Percentiles rank a stretch among this genome's conserved stretches.
phyloP scores from a whole-genome alignment of 768 basidiomycete species.

The Suillus decipiens region DNA sequence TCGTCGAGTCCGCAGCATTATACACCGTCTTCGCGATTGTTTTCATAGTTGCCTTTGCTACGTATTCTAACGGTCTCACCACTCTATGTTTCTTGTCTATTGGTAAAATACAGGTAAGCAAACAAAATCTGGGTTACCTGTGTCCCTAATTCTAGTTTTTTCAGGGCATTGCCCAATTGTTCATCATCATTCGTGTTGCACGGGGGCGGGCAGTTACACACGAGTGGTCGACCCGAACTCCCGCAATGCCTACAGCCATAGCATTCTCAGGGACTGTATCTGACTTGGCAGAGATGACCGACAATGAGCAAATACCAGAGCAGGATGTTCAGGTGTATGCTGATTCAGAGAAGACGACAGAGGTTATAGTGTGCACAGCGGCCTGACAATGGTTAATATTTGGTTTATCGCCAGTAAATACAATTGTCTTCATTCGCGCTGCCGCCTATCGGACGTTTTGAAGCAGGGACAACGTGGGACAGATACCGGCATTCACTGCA shows the following conservation, averaged over 20 bases:
- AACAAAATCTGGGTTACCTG: no score
- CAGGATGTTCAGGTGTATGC: not conserved
- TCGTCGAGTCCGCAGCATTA: slow-evolving; percentile 32
- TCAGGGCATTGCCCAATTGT: slow-evolving; percentile 35
- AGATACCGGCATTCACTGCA: not conserved
- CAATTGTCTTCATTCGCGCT: not conserved
- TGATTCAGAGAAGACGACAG: not conserved
- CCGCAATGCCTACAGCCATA: not conserved
- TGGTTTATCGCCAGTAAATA: not conserved
- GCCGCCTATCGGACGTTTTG: not conserved
- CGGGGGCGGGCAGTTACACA: slow-evolving; percentile 27
- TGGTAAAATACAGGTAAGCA: slow-evolving; percentile 33
- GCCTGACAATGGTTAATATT: not conserved
- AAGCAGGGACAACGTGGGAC: not conserved
- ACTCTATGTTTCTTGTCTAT: slow-evolving; percentile 37
- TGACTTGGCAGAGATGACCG: not conserved
- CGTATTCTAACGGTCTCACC: slow-evolving; percentile 19
- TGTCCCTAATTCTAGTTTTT: not conserved
- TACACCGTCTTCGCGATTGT: slow-evolving; percentile 25
- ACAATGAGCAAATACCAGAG: slow-evolving; percentile 2
- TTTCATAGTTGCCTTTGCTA: slow-evolving; percentile 28
- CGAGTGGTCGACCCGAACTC: not conserved
- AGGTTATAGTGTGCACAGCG: no score
- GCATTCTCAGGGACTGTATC: not conserved
- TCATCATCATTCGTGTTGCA: slow-evolving; percentile 40